Evolutionary conservation across 2,329 filamentous ascomycete species (phyloP).

Genomic region (Chrysoporthe puriensis): DNA sequence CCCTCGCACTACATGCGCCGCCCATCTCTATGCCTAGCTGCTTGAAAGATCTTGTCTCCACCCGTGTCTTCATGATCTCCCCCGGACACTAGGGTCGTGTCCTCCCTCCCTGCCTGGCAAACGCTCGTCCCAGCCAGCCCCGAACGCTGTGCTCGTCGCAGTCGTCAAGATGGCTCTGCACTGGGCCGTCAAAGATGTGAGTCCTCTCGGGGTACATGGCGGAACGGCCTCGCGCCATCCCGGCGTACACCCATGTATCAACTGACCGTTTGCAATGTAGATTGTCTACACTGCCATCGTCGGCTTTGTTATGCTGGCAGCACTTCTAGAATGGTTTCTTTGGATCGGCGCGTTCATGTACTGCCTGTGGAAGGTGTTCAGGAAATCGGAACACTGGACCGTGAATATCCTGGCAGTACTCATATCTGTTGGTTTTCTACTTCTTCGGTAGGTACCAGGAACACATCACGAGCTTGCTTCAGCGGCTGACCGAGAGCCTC

Average conservation of each 20-base stretch:
- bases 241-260: too few species aligned
- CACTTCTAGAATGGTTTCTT: conserved; percentile 89
- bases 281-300: conserved; percentile 85
- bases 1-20: conserved; percentile 10
- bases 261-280: conserved; percentile 49
- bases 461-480: background rate
- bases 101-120: background rate
- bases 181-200: conserved; percentile 41
- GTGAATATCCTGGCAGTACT: conserved; percentile 77
- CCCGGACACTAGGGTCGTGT: background rate
- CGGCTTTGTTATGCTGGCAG: conserved; percentile 79
- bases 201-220: conserved; percentile 24
- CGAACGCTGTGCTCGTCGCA: background rate
- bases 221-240: background rate
- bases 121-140: background rate
- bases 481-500: background rate
- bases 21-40: background rate
- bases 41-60: background rate
- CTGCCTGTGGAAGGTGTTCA: conserved; percentile 84
- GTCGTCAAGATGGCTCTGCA: conserved; percentile 23
- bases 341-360: conserved; percentile 95
- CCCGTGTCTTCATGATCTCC: background rate
- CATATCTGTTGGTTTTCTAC: conserved; percentile 74
- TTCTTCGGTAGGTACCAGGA: conserved; percentile 64
- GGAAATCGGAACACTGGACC: conserved; percentile 87